Evolutionary conservation across 2,329 filamentous ascomycete species (phyloP).

Genomic region (Cladosporium sp.): DNA sequence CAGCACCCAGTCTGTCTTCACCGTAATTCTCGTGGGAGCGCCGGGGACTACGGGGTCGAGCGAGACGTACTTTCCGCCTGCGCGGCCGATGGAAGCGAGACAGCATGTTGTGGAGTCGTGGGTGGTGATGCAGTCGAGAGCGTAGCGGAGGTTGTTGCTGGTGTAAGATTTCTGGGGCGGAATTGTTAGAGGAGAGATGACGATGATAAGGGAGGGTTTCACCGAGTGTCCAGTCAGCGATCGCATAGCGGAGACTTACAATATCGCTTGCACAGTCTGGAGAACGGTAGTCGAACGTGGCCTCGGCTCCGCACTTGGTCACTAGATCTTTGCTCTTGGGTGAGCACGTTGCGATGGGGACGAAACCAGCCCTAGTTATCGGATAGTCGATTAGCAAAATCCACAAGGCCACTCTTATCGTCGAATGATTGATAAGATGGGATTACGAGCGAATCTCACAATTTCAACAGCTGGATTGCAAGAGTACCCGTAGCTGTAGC

Average conservation of each 20-base stretch:
- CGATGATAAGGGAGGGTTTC: too few relatives aligned
- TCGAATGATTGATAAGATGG: too few relatives aligned
- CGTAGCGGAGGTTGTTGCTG: slow-evolving; percentile 39
- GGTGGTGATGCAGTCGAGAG: slow-evolving; percentile 47
- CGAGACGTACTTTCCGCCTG: slow-evolving; percentile 42
- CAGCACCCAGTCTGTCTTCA: slow-evolving; percentile 35
- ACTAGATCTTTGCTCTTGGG: background rate
- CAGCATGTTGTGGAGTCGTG: slow-evolving; percentile 16
- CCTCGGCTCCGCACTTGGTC: background rate
- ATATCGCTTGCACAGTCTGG: background rate
- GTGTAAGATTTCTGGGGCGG: slow-evolving; percentile 37
- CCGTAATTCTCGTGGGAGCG: slow-evolving; percentile 22
- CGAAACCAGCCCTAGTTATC: background rate
- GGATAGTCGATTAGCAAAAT: background rate
- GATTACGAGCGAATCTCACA: background rate
- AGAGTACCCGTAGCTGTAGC: background rate
- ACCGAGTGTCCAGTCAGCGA: background rate
- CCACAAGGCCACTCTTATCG: too few relatives aligned
- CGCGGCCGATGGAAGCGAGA: slow-evolving; percentile 35
- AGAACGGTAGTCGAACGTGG: background rate
- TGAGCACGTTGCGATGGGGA: background rate
- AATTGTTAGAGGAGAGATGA: too few relatives aligned
- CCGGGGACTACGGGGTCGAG: slow-evolving; percentile 38
- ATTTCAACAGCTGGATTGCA: background rate
- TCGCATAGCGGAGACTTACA: background rate